phyloP scores from a whole-genome alignment of 208 protist genomes.

The Leishmania guyanensis region DNA sequence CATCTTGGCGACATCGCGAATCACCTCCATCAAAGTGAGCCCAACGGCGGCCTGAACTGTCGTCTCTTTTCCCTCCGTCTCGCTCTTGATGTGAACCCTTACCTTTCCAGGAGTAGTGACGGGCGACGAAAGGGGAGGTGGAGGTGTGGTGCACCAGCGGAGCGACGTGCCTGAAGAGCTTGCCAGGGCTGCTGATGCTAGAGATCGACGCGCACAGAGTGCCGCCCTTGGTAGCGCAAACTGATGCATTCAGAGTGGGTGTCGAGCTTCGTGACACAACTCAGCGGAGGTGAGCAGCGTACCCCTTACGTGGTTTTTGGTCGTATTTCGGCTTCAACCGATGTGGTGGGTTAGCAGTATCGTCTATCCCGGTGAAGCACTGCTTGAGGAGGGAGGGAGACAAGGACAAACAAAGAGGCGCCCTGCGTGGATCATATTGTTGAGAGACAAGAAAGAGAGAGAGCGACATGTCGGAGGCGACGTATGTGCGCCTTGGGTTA shows the following conservation, averaged over 20 bases:
- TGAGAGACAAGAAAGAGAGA: background rate
- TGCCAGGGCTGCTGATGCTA: background rate
- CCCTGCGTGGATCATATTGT: background rate
- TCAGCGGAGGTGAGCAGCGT: background rate
- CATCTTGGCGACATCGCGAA: conserved; percentile 89
- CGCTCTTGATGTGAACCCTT: conserved; percentile 37
- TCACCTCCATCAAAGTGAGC: conserved; percentile 89
- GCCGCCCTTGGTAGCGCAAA: background rate
- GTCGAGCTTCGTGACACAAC: background rate
- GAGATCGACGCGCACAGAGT: background rate
- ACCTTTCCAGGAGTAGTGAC: conserved; percentile 41
- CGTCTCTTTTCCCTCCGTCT: conserved; percentile 24
- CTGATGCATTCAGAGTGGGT: background rate
- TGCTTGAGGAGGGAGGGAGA: background rate
- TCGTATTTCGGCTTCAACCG: background rate
- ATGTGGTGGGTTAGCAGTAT: background rate
- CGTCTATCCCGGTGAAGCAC: background rate
- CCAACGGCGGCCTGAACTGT: conserved; percentile 59
- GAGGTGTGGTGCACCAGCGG: conserved; percentile 1
- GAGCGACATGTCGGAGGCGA: background rate
- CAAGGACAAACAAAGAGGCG: background rate
- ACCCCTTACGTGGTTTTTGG: no score
- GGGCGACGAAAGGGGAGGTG: background rate
- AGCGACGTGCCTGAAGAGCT: background rate
- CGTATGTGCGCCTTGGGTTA: background rate